Evolutionary conservation across 2,329 filamentous ascomycete genomes (phyloP), one percentile per base, ranked within the genome.

Genomic region (Nigrospora sphaerica): DNA sequence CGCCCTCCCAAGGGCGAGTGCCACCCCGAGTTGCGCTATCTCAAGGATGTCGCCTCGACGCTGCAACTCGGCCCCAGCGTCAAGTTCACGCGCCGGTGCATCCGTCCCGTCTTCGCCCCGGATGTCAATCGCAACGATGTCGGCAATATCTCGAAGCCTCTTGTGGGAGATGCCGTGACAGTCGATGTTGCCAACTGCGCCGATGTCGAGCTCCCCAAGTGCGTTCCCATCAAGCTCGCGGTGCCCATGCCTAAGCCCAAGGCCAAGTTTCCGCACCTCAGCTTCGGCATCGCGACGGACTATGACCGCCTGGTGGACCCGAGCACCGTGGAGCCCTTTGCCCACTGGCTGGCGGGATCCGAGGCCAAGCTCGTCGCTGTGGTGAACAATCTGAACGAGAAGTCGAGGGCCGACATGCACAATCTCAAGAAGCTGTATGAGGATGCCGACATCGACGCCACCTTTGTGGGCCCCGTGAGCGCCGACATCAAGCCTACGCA

Each of bases 291-390:
- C 5, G 59, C 73, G 9, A 74, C 77, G 42, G 80, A 83, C 52
- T 83, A 84, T 55, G 67, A 85, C 54, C 83, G 84, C 51, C 72
- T 96, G 47, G 86, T 89, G 42, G 88, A 95, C 73, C 76, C 93
- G 61, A 95, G 95, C 62, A 88, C 95, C 42, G 65, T 83, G 35
- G 80, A 86, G 66, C 85, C 78, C 0, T 77, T 82, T 46, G 62
- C 70, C 13, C 76, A 78, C 51, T 83, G 78, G 80, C 69, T 81
- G 1, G 65, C 71, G 2, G 65, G 71, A 36, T 73, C 74, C 0
- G 68, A 69, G 12, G 71, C 75, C 4, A 71, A 69, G 36, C 70
- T 83, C 14, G 64, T 82, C 13, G 76, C 71, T 16, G 58, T 74
- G 31, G 66, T 79, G 3, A 68, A 73, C 1, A 76, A 81, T 51